These are phyloP conservation scores for Ophiostoma quercus DNA, from an alignment of 2,329 filamentous ascomycete genomes.

Conservation along the genomic window DNA sequence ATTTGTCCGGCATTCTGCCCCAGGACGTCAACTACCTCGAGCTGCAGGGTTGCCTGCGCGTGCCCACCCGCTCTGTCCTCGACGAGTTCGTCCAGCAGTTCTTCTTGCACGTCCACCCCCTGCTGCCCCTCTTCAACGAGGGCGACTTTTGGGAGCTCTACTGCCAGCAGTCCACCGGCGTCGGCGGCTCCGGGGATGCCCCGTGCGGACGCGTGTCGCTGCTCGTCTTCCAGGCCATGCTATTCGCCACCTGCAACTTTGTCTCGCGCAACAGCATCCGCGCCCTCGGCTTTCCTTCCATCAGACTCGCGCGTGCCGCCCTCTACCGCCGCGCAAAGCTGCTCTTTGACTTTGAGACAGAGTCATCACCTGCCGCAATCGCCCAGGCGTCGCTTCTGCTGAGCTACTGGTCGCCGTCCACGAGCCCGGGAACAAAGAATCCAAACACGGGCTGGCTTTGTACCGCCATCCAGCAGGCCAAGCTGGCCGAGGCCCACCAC, in stretches of 20 bases:
- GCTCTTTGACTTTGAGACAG: slow-evolving; percentile 44
- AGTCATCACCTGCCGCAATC: slow-evolving; percentile 39
- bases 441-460: slow-evolving; percentile 28
- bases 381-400: slow-evolving; percentile 42
- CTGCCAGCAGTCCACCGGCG: slow-evolving; percentile 25
- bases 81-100: slow-evolving; percentile 47
- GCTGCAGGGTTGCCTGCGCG: slow-evolving; percentile 42
- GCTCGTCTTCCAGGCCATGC: slow-evolving; percentile 43
- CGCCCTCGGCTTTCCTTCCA: slow-evolving; percentile 25
- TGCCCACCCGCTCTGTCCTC: slow-evolving; percentile 40
- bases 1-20: slow-evolving; percentile 37
- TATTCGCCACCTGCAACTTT: slow-evolving; percentile 34
- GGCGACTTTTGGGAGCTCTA: slow-evolving; percentile 47
- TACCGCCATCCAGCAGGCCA: slow-evolving; percentile 27
- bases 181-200: slow-evolving; percentile 27
- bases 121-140: slow-evolving; percentile 43
- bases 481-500: slow-evolving; percentile 27
- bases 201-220: slow-evolving; percentile 36
- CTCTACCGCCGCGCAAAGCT: slow-evolving; percentile 28
- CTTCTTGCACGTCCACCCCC: slow-evolving; percentile 44
- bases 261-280: slow-evolving; percentile 26
- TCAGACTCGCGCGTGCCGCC: slow-evolving; percentile 23
- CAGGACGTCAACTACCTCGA: slow-evolving; percentile 46
- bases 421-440: slow-evolving; percentile 21
- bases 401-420: slow-evolving; percentile 37